These are phyloP conservation scores for Pseudogymnoascus sp. DNA, from an alignment of 2,329 filamentous ascomycete species.

Conservation along the genomic window DNA sequence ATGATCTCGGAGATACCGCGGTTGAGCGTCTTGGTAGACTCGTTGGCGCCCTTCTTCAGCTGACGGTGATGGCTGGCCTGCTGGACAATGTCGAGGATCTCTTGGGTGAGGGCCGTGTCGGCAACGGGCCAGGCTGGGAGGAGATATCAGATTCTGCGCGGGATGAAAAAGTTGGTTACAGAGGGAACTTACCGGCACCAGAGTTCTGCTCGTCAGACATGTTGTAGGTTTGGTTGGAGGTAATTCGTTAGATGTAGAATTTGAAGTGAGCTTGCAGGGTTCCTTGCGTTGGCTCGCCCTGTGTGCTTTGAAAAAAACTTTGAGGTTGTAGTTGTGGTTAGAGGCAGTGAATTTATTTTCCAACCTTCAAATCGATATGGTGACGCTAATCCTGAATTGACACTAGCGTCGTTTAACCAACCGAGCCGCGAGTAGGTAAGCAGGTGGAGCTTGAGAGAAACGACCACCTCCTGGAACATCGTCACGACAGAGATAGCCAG, in stretches of 20 bases:
- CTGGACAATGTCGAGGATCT: conserved; percentile 77
- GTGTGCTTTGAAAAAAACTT: conserved; percentile 19
- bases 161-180: not conserved
- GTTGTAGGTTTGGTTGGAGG: conserved; percentile 12
- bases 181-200: conserved; percentile 23
- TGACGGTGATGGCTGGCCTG: conserved; percentile 52
- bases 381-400: not conserved
- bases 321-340: not conserved
- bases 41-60: conserved; percentile 85
- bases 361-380: conserved; percentile 1
- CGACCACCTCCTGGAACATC: conserved; percentile 1
- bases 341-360: conserved; percentile 3
- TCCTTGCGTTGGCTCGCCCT: conserved; percentile 58
- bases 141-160: conserved; percentile 9
- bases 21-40: conserved; percentile 81
- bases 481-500: conserved; percentile 11
- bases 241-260: not conserved
- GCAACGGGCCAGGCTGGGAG: conserved; percentile 60
- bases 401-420: conserved; percentile 18
- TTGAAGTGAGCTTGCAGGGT: conserved; percentile 37
- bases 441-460: conserved; percentile 8
- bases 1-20: conserved; percentile 85
- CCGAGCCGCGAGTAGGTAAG: conserved; percentile 16
- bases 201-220: conserved; percentile 31
- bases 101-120: conserved; percentile 66